Evolutionary conservation across 139 green algal species (phyloP).

Genomic region (Mesotaenium endlicherianum): DNA sequence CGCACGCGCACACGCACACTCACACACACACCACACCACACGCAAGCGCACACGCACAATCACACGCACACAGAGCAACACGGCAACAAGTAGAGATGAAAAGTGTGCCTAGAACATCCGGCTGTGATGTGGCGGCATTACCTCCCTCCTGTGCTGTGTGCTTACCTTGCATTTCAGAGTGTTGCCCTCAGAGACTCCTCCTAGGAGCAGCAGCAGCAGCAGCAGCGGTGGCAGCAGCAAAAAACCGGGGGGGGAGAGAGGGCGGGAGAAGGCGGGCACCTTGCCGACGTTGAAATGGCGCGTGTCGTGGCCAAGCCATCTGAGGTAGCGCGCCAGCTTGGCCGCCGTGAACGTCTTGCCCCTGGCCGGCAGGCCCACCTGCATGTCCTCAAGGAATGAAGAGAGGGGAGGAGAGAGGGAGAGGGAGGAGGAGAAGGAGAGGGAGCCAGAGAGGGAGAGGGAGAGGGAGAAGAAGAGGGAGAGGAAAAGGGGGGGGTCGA

Average conservation of each 20-base stretch:
- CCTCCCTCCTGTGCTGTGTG: too few relatives aligned
- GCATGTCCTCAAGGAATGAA: neutral
- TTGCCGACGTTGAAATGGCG: slow-evolving; percentile 94
- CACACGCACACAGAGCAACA: too few relatives aligned
- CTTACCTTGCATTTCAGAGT: too few relatives aligned
- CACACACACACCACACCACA: too few relatives aligned
- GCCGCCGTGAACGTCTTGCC: slow-evolving; percentile 94
- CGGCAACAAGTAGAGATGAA: too few relatives aligned
- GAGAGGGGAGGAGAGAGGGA: neutral
- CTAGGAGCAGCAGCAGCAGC: neutral
- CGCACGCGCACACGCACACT: too few relatives aligned
- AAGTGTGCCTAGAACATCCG: too few relatives aligned
- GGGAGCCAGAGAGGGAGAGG: neutral
- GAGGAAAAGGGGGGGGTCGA: neutral
- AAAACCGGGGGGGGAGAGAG: neutral
- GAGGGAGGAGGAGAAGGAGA: neutral
- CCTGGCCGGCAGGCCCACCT: slow-evolving; percentile 77
- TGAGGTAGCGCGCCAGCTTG: slow-evolving; percentile 68
- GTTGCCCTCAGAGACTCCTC: too few relatives aligned
- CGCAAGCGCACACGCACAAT: too few relatives aligned
- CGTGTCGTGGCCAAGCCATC: slow-evolving; percentile 84
- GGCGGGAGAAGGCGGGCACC: neutral
- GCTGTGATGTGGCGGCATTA: too few relatives aligned
- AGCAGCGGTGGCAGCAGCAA: neutral
- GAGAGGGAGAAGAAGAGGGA: neutral